Evolutionary conservation across 768 basidiomycete genomes (phyloP).

Genomic region (Pleurotus sapidus): DNA sequence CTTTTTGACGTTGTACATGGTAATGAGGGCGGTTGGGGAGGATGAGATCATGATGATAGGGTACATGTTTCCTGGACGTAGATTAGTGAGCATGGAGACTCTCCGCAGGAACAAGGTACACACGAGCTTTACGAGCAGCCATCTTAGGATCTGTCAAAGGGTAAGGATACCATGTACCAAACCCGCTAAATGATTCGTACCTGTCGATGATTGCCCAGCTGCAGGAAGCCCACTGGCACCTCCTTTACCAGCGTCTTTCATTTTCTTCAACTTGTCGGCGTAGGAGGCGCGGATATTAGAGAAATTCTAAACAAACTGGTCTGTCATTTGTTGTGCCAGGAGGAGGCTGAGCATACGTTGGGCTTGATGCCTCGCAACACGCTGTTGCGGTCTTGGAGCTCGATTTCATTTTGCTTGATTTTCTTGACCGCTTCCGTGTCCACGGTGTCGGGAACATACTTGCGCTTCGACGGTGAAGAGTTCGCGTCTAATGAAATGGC

Average conservation of each 20-base stretch:
- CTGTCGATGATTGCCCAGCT: slow-evolving; percentile 34
- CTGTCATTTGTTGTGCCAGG: not conserved
- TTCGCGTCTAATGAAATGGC: slow-evolving; percentile 25
- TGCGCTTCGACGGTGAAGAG: slow-evolving; percentile 61
- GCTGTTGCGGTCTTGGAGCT: slow-evolving; percentile 78
- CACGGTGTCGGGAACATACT: slow-evolving; percentile 73
- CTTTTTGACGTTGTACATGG: slow-evolving; percentile 95
- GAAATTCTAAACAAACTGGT: slow-evolving; percentile 66
- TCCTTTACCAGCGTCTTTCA: slow-evolving; percentile 63
- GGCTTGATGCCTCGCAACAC: slow-evolving; percentile 81
- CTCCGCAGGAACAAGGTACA: slow-evolving; percentile 21
- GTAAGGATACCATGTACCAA: not conserved
- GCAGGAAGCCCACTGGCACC: slow-evolving; percentile 35
- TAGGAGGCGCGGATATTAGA: slow-evolving; percentile 61
- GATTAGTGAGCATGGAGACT: not conserved
- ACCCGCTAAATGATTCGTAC: not conserved
- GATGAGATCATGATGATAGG: slow-evolving; percentile 99
- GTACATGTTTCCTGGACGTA: slow-evolving; percentile 59
- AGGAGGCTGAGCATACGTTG: slow-evolving; percentile 54
- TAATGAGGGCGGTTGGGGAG: slow-evolving; percentile 90
- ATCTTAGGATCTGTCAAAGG: slow-evolving; percentile 49
- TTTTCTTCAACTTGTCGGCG: slow-evolving; percentile 74
- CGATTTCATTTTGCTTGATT: slow-evolving; percentile 73
- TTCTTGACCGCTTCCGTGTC: slow-evolving; percentile 88
- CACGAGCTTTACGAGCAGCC: slow-evolving; percentile 69